Conservation (phyloP, 2,329 filamentous ascomycete species). For the Mariannaea sp. region DNA sequence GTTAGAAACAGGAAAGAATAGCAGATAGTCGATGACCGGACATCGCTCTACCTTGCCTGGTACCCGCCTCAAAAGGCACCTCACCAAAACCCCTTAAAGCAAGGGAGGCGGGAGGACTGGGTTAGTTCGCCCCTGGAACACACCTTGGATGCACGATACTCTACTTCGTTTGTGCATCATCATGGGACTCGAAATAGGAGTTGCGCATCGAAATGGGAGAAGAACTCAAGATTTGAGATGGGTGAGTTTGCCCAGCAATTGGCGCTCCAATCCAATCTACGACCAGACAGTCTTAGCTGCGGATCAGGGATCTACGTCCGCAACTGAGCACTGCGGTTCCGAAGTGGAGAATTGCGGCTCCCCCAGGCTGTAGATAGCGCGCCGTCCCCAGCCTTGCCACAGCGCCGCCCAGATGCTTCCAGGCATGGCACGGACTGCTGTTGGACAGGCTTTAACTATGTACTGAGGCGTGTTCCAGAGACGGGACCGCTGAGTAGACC, state of each 20-base stretch:
- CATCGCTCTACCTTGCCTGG: constrained; percentile 1
- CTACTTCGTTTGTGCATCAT: neutral
- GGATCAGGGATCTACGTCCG: constrained; percentile 38
- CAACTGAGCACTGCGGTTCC: constrained; percentile 38
- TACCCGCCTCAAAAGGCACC: neutral
- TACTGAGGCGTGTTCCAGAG: constrained; percentile 11
- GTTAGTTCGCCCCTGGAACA: constrained; percentile 19
- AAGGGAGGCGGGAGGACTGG: constrained; percentile 10
- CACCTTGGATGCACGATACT: constrained; percentile 17
- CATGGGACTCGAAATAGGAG: constrained; percentile 20
- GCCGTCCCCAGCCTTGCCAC: constrained; percentile 12
- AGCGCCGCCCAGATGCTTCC: constrained; percentile 7
- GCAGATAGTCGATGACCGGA: neutral
- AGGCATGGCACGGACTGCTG: constrained; percentile 24
- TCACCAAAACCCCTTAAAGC: neutral
- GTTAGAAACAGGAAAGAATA: neutral
- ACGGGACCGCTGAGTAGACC: constrained; percentile 10
- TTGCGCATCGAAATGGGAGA: constrained; percentile 21
- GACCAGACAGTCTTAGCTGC: constrained; percentile 31
- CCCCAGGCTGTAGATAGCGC: constrained; percentile 27
- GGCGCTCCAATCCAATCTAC: constrained; percentile 27
- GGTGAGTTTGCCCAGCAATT: too few species aligned
- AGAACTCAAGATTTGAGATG: constrained; percentile 20
- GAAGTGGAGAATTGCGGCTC: constrained; percentile 39
- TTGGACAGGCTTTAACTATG: too few species aligned